Base-by-base conservation (phyloP, 2,329 filamentous ascomycete genomes). In the Colletotrichum destructivum region DNA sequence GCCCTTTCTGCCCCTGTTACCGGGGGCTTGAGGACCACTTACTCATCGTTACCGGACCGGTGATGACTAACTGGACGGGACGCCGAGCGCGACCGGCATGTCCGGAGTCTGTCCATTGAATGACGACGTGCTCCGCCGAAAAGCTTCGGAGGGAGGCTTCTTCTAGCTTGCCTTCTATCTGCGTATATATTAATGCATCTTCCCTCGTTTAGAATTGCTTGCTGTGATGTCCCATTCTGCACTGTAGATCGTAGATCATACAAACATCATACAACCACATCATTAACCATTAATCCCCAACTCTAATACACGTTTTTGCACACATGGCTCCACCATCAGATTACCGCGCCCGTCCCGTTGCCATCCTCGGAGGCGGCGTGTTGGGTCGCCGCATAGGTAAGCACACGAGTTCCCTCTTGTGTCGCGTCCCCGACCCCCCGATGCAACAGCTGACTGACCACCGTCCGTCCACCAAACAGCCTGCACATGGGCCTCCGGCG, bases 321-420 rank as follows among this genome's bases (percentile, higher is more conserved):
- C 11, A 18, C 35, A 77, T 77, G 76, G 21, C 70, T 31, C 74
- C 76, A 69, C 68, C 73, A 18, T 75, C 76, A 23, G 49, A 72
- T n/a, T 76, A 76, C 21, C 62, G 65, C 3, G 70, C 72, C 42
- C 78, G 82, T 26, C 78, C 81, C 4, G 79, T 85, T 35, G 75
- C 78, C 5, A 74, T 86, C 16, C 76, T 86, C 23, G 84, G 84
- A 2, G 84, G 77, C 7, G 84, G 84, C 1, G 83, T 85, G 0
- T 77, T 86, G 0, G 84, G 84, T 6, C 82, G 84, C 11, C 79
- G 84, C 18, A 83, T 85, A 16, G 65, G 65, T 67, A 3, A 62
- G 46, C 31, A 3, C 31, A 31, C 31, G 31, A 13, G 7, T 0
- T 3, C 4, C 26, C 18, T 23, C 31, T n/a, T 1, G 7, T 42